phyloP scores from a whole-genome alignment of 768 basidiomycete species.

The Russula sp. region DNA sequence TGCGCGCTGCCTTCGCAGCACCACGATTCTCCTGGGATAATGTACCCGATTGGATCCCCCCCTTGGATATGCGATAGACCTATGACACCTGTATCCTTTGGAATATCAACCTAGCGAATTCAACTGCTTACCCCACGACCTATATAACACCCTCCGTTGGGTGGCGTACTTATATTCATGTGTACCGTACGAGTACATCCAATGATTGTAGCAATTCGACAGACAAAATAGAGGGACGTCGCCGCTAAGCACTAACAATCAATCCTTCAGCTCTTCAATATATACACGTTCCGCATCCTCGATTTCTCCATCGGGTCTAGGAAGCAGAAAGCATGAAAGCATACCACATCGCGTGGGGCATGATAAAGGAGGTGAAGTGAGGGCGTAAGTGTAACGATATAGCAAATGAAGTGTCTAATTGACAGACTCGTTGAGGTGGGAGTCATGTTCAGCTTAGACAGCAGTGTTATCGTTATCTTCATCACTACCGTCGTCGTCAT shows the following conservation, averaged over 20 bases:
- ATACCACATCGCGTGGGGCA: not conserved
- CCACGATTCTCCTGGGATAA: constrained; percentile 55
- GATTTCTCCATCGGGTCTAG: too few species aligned
- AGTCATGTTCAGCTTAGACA: not conserved
- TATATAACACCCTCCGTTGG: constrained; percentile 3
- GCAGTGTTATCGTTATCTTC: not conserved
- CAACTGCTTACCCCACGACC: not conserved
- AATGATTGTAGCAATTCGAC: not conserved
- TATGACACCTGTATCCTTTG: not conserved
- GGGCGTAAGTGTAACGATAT: not conserved
- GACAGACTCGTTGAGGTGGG: not conserved
- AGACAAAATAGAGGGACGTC: not conserved
- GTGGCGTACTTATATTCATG: constrained; percentile 1
- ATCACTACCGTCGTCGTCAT: not conserved
- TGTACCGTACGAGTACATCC: constrained; percentile 2
- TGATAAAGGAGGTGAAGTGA: not conserved
- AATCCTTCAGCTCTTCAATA: not conserved
- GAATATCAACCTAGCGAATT: not conserved
- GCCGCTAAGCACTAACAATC: not conserved
- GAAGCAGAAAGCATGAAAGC: not conserved
- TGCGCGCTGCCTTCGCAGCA: constrained; percentile 46
- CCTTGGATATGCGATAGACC: constrained; percentile 46
- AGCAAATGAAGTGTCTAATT: not conserved
- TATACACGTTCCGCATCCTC: too few species aligned
- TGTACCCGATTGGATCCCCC: constrained; percentile 69